A percentile compares a stretch with the other conserved stretches of the same genome.
These are phyloP conservation scores for Hyparrhenia diplandra DNA, from an alignment of 176 grass and related monocot species.

Conservation along the genomic window DNA sequence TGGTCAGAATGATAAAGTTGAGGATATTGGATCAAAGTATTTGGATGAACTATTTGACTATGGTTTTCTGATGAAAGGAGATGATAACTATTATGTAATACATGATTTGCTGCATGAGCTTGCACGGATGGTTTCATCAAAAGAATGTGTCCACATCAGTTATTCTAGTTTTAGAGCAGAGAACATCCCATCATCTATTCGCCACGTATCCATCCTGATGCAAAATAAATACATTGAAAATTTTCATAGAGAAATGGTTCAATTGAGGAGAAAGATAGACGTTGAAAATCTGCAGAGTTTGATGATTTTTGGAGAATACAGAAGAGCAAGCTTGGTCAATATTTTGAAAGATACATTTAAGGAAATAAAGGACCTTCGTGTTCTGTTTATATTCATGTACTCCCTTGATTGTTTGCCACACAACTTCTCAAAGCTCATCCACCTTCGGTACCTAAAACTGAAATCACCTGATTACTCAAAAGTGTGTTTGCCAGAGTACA, in stretches of 20 bases:
- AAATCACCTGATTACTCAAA: accelerated
- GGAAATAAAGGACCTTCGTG: neutral
- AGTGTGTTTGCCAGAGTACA: neutral
- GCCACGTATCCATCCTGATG: neutral
- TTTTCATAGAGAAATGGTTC: neutral
- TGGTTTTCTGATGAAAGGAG: conserved; percentile 8
- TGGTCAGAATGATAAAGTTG: neutral
- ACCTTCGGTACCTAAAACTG: neutral
- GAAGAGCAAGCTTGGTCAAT: neutral
- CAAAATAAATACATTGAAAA: neutral
- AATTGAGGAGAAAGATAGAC: neutral
- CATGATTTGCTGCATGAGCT: conserved; percentile 12
- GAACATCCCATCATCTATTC: neutral
- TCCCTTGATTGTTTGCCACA: neutral
- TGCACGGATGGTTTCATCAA: neutral
- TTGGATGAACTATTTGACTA: neutral
- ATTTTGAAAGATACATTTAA: neutral
- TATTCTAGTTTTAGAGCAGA: neutral
- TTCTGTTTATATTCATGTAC: neutral
- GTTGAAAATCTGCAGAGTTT: neutral
- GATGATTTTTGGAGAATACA: neutral
- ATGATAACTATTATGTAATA: neutral
- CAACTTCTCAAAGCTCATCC: conserved; percentile 4
- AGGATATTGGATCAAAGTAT: neutral
- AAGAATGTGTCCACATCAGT: neutral